These are phyloP conservation scores for Aspergillus melleus DNA, from an alignment of 2,329 filamentous ascomycete species.

Conservation along the genomic window DNA sequence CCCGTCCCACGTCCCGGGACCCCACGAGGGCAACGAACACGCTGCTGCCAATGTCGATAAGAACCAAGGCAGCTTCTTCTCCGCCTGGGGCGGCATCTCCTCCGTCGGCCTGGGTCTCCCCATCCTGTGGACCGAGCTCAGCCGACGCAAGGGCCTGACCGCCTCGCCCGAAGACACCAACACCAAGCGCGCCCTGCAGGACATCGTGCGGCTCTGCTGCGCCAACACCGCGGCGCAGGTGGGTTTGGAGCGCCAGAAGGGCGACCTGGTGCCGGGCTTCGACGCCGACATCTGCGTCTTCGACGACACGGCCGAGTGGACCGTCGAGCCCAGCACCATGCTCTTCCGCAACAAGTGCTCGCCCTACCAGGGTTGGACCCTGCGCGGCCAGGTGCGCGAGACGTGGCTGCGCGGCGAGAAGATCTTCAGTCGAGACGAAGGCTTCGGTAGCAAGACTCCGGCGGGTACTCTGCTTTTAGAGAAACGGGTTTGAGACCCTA, in stretches of 20 bases:
- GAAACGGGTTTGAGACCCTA: constrained; percentile 34
- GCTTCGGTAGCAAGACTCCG: constrained; percentile 39
- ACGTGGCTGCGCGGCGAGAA: constrained; percentile 79
- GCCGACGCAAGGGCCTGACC: constrained; percentile 55
- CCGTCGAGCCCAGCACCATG: constrained; percentile 75
- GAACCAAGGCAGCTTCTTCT: constrained; percentile 80
- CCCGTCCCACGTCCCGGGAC: constrained; percentile 65
- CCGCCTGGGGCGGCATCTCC: constrained; percentile 94
- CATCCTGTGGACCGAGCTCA: constrained; percentile 80
- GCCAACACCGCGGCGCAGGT: constrained; percentile 86
- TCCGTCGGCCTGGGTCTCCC: constrained; percentile 89
- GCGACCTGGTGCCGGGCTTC: constrained; percentile 75
- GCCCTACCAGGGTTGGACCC: constrained; percentile 79
- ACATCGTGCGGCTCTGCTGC: constrained; percentile 83
- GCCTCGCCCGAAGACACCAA: constrained; percentile 41
- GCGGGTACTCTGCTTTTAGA: constrained; percentile 42
- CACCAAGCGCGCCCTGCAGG: constrained; percentile 61
- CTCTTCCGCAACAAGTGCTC: constrained; percentile 92
- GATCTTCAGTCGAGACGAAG: constrained; percentile 69
- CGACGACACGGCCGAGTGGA: constrained; percentile 78
- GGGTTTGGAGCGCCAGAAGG: constrained; percentile 77
- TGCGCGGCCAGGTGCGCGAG: constrained; percentile 76
- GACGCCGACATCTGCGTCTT: constrained; percentile 93
- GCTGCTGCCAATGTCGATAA: constrained; percentile 31
- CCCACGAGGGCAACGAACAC: constrained; percentile 23